Evolutionary conservation across 2,329 filamentous ascomycete genomes (phyloP).

Genomic region (Exophiala phaeomuriformis): DNA sequence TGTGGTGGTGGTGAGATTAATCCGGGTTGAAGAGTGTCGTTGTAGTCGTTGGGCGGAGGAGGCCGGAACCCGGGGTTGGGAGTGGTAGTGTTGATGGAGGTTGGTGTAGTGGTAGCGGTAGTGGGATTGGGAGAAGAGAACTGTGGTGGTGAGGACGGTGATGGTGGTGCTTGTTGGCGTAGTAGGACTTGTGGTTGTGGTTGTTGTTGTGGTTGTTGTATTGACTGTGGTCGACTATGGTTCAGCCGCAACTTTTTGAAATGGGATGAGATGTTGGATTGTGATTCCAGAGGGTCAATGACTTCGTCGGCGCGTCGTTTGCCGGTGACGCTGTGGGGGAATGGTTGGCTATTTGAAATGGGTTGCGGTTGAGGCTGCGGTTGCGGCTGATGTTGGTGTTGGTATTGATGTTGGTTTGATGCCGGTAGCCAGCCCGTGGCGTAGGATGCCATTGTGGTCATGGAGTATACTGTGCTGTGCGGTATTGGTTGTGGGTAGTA

Average conservation of each 20-base stretch:
- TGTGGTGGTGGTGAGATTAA: neutral
- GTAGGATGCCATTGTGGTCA: no score
- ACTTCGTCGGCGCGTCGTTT: slow-evolving; percentile 21
- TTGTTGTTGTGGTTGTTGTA: neutral
- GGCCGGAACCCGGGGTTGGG: slow-evolving; percentile 3
- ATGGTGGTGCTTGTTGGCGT: no score
- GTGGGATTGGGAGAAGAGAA: neutral
- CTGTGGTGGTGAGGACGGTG: slow-evolving; percentile 3
- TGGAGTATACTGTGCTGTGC: no score
- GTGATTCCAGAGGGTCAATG: slow-evolving; percentile 17
- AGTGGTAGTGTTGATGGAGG: neutral
- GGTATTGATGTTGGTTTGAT: no score
- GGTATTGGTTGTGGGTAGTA: no score
- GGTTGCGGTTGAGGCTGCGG: neutral
- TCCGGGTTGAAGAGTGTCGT: slow-evolving; percentile 3
- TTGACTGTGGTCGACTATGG: neutral
- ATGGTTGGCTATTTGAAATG: neutral
- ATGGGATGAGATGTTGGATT: slow-evolving; percentile 22
- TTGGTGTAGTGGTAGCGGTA: no score
- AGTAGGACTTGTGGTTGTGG: neutral
- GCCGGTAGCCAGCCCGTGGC: no score
- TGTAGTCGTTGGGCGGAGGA: slow-evolving; percentile 12
- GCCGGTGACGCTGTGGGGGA: neutral
- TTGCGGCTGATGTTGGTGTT: slow-evolving; percentile 6
- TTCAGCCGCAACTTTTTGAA: slow-evolving; percentile 25